Conservation (phyloP, 208 protist genomes). For the Angomonas deanei region DNA sequence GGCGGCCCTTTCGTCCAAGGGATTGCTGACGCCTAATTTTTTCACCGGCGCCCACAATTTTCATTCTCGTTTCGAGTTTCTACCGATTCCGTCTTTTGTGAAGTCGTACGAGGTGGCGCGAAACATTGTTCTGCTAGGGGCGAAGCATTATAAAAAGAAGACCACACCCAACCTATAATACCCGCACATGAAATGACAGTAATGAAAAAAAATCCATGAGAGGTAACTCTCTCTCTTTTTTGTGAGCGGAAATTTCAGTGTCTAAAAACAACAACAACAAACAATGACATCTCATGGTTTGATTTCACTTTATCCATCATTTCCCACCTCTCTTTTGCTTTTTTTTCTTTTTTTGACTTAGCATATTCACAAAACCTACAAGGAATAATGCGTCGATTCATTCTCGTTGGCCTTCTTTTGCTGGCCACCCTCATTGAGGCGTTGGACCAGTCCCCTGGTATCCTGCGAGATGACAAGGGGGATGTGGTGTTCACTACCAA, state of each 20-base stretch:
- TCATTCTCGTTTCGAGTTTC: conserved; percentile 81
- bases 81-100: conserved; percentile 76
- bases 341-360: conserved; percentile 20
- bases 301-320: too few relatives aligned
- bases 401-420: not conserved
- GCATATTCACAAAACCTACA: too few relatives aligned
- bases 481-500: not conserved
- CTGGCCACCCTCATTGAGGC: not conserved
- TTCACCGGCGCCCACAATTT: conserved; percentile 89
- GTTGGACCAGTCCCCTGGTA: not conserved
- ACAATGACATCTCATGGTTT: too few relatives aligned
- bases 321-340: too few relatives aligned
- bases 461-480: not conserved
- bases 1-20: conserved; percentile 60
- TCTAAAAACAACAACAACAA: too few relatives aligned
- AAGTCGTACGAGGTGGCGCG: conserved; percentile 79
- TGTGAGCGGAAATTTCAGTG: too few relatives aligned
- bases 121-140: conserved; percentile 55
- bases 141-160: conserved; percentile 19
- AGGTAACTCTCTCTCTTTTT: not conserved
- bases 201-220: not conserved
- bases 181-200: not conserved
- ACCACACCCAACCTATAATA: conserved; percentile 9
- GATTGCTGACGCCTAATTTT: conserved; percentile 75
- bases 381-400: not conserved